These are phyloP conservation scores for Darksidea phi DNA, from an alignment of 495 filamentous ascomycete genomes.

Conservation along the genomic window DNA sequence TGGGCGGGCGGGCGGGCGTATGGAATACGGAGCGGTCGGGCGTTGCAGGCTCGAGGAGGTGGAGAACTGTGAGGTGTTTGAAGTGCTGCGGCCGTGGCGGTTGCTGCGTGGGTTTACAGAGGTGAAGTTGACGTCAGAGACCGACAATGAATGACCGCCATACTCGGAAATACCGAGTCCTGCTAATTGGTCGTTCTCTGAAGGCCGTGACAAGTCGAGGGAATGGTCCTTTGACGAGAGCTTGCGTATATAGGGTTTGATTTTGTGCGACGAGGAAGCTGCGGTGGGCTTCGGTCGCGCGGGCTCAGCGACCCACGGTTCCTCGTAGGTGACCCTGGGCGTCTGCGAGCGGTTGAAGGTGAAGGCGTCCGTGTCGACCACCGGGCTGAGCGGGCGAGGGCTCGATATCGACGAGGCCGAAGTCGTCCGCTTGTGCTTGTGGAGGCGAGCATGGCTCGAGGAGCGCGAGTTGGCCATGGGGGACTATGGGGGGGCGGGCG, in stretches of 20 bases:
- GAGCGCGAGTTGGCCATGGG: slow-evolving; percentile 23
- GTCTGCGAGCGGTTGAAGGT: slow-evolving; percentile 40
- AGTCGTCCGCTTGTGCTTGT: slow-evolving; percentile 47
- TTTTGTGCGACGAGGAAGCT: slow-evolving; percentile 40
- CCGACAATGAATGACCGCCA: slow-evolving; percentile 43
- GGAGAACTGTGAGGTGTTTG: slow-evolving; percentile 58
- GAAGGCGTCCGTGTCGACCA: slow-evolving; percentile 17
- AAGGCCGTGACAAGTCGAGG: slow-evolving; percentile 56
- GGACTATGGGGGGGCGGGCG: neutral
- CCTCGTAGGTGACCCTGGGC: slow-evolving; percentile 43
- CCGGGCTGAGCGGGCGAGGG: slow-evolving; percentile 19
- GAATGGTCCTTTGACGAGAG: slow-evolving; percentile 51
- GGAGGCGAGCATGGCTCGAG: slow-evolving; percentile 39
- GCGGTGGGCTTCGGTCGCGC: slow-evolving; percentile 17
- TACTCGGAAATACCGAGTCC: slow-evolving; percentile 55
- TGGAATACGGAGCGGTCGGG: slow-evolving; percentile 55
- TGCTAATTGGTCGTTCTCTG: slow-evolving; percentile 57
- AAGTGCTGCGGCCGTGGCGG: slow-evolving; percentile 56
- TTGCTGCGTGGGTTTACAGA: slow-evolving; percentile 35
- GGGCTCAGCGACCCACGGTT: slow-evolving; percentile 25
- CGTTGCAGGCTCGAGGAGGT: slow-evolving; percentile 50
- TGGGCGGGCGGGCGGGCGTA: slow-evolving; percentile 58
- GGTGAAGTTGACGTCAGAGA: slow-evolving; percentile 42
- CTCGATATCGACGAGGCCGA: slow-evolving; percentile 40
- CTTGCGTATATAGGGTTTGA: slow-evolving; percentile 60